Evolutionary conservation across 352 stramenopile species (phyloP), one percentile per base, ranked within the genome.

Genomic region (Pythium coloratum): DNA sequence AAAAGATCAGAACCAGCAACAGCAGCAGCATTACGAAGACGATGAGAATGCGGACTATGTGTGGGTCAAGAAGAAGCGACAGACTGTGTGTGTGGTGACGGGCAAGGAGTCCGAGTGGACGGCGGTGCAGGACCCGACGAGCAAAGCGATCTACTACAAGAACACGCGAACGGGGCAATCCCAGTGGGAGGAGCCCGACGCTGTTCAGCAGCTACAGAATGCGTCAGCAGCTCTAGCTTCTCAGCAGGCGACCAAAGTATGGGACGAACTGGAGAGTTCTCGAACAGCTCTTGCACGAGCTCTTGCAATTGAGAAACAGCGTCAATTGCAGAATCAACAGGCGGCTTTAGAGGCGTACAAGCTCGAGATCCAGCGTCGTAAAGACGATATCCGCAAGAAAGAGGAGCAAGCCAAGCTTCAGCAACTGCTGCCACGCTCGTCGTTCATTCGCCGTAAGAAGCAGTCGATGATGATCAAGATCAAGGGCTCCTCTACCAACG

Each of bases 61-160:
- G 5, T 90, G 81, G 81, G 81, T 90, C 14, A 90, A 90, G 63
- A 90, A 90, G 74, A 90, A 90, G 66, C 80, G 79, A 55, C 81
- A 87, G 54, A 82, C 79, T 0, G 78, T 90, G 28, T 82, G 76
- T n/a, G 81, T 90, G n/a, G 81, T 85, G 14, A 82, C 79, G 12
- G 73, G 81, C 24, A 82, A 75, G 40, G 70, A 82, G 28, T 84
- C 76, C 33, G 81, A 90, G 55, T 90, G 81, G 81, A 84, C 71
- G 26, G 77, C 79, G 14, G 81, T 90, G 8, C 81, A 88, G 61
- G 81, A 90, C 55, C 77, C 79, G 3, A 59, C 68, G 1, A 86
- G 76, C 14, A 72, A 76, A 28, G 81, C 81, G 3, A 88, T 90
- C 20, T 90, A 90, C 73, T 90, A 90, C 77, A 85, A 87, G 61